Base-by-base conservation (phyloP, 148 eudicot species). In the Vaccinium darrowii region DNA sequence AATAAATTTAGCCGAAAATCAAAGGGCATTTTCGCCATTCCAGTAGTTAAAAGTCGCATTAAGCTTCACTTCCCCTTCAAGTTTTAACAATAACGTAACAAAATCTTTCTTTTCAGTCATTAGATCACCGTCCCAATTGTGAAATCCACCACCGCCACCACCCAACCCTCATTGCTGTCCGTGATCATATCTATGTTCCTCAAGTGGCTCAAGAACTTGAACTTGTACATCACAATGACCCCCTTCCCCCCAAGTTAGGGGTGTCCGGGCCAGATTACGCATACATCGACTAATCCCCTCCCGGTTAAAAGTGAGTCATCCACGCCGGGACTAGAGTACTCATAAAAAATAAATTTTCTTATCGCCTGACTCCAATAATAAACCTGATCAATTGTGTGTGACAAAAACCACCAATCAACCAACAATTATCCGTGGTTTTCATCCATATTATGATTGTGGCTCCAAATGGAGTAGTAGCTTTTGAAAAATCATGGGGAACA, bases 101-200 rank as follows among this genome's bases (percentile, higher is more conserved):
- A 58, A 58, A 58, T 19, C 21, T 75, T 50, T n/a, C 21, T 8
- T 69, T 69, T 69, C 81, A 53, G 27, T 13, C 81, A 18, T 78
- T 15, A 8, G 10, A 33, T 78, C 81, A 52, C 81, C 81, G 81
- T 78, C 81, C 43, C 83, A 81, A 47, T 63, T 63, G 57, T 11
- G 30, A 4, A 69, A 25, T 4, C 80, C 80, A 76, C 80, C 80
- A 10, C 80, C 79, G 39, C 56, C 56, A 49, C 79, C 80, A 76
- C 83, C 53, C 72, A 58, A 43, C 72, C 39, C 39, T 8, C 78
- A 39, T 75, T 39, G 19, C 8, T 8, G 5, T 21, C 51, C 27
- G 0, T 27, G 27, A 27, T 27, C 27, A 8, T 0, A 8, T 0
- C 9, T 75, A 21, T 13, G 51, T 3, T 19, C 39, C 39, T 36